Conservation (phyloP, 78 protist species). For the Dictyostelium discoideum region dicty_2.7 NC_007088.5:7137501-7138000, state of each 20-base stretch:
- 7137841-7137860: slow-evolving; percentile 88
- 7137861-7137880: slow-evolving; percentile 99
- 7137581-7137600: slow-evolving; percentile 59
- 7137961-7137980: slow-evolving; percentile 95
- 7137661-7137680: slow-evolving; percentile 81
- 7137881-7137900: slow-evolving; percentile 99
- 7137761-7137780: slow-evolving; percentile 98
- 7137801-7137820: slow-evolving; percentile 98
- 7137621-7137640: slow-evolving; percentile 57
- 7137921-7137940: slow-evolving; percentile 98
- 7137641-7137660: slow-evolving; percentile 72
- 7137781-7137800: slow-evolving; percentile 93
- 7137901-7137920: slow-evolving; percentile 99
- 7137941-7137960: slow-evolving; percentile 98
- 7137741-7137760: slow-evolving; percentile 99
- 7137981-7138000: slow-evolving; percentile 93
- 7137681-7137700: slow-evolving; percentile 88
- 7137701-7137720: slow-evolving; percentile 89
- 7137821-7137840: slow-evolving; percentile 96
- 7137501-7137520: slow-evolving; percentile 86
- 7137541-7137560: slow-evolving; percentile 29
- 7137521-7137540: slow-evolving; percentile 93
- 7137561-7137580: slow-evolving; percentile 27
- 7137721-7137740: slow-evolving; percentile 93
- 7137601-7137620: slow-evolving; percentile 25